Base-by-base conservation (phyloP, 2,329 filamentous ascomycete genomes). In the Claviceps sp. region DNA sequence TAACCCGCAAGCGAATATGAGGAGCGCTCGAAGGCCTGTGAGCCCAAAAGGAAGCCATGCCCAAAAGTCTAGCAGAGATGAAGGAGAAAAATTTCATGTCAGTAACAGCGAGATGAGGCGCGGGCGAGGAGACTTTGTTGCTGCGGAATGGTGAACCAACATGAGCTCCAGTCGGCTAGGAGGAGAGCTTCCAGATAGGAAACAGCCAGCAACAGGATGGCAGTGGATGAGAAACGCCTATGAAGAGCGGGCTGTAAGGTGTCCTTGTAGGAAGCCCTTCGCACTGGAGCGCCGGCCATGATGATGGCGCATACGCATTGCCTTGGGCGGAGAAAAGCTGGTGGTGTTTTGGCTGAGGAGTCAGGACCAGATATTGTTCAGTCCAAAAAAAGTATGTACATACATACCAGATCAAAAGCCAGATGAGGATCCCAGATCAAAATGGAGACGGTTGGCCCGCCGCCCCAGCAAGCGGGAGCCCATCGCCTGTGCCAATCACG, bases 231-330 rank as follows among this genome's bases (percentile, higher is more conserved):
- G 69, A 96, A 97, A 61, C 89, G 81, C 61, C 86, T 78, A 68
- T 97, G 91, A 57, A 96, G 74, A 50, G 86, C 83, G 48, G 91
- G 90, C 55, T 91, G 94, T 59, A 96, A 72, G 67, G 94, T 94
- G 71, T 95, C 88, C 74, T 88, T 85, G 70, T 95, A 95, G 47
- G 77, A 73, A 61, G 73, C 70, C 63, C 66, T 78, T 75, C 73
- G 80, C 70, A 71, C 75, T 64, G 68, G 72, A 62, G 68, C 67
- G 62, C 65, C 66, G 61, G 76, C 71, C 76, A 80, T 80, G 48
- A 64, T 71, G 60, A 66, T 67, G 65, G 67, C 62, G 64, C 71
- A 73, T 75, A 66, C 62, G 70, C 69, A 55, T 54, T 54, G 62
- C 52, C 51, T 23, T 53, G 26, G 14, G 26, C 14, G 46, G 43